These are phyloP conservation scores for Spencermartinsiella europaea DNA, from an alignment of 805 yeast species.

Conservation along the genomic window DNA sequence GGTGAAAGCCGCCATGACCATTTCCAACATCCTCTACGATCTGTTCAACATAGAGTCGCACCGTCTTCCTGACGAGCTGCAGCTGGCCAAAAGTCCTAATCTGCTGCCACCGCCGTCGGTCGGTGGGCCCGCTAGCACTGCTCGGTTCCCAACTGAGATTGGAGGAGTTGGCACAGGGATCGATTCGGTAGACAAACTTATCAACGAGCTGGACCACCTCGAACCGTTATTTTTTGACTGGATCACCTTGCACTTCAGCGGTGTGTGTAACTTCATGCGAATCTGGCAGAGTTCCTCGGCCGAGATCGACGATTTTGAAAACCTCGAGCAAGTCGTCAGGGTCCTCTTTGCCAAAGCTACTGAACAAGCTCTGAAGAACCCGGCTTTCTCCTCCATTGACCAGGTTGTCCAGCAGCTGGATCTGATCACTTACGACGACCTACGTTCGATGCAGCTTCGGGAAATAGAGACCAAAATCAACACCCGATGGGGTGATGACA, in stretches of 20 bases:
- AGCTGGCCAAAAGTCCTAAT: slow-evolving; percentile 14
- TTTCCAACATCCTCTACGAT: slow-evolving; percentile 19
- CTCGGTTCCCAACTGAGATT: slow-evolving; percentile 1
- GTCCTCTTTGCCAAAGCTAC: slow-evolving; percentile 29
- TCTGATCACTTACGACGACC: slow-evolving; percentile 40
- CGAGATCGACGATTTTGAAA: slow-evolving; percentile 45
- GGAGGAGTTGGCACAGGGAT: background rate
- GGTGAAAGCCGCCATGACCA: slow-evolving; percentile 20
- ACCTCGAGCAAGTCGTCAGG: slow-evolving; percentile 43
- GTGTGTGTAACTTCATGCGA: slow-evolving; percentile 52
- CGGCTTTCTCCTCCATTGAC: slow-evolving; percentile 32
- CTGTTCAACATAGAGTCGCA: slow-evolving; percentile 14
- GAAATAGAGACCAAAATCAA: slow-evolving; percentile 29
- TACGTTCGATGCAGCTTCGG: slow-evolving; percentile 52
- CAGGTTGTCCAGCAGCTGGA: slow-evolving; percentile 43
- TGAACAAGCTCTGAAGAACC: slow-evolving; percentile 18
- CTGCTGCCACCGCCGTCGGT: slow-evolving; percentile 18
- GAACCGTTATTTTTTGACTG: slow-evolving; percentile 33
- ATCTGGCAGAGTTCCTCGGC: slow-evolving; percentile 66
- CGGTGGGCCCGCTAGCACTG: slow-evolving; percentile 2
- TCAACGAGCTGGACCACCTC: slow-evolving; percentile 19
- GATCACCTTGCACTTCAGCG: slow-evolving; percentile 50
- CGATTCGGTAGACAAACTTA: slow-evolving; percentile 13
- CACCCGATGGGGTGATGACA: slow-evolving; percentile 42
- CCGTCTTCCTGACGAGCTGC: slow-evolving; percentile 2